Base-by-base conservation (phyloP, 2,329 filamentous ascomycete genomes). In the Aureobasidium melanogenum region DNA sequence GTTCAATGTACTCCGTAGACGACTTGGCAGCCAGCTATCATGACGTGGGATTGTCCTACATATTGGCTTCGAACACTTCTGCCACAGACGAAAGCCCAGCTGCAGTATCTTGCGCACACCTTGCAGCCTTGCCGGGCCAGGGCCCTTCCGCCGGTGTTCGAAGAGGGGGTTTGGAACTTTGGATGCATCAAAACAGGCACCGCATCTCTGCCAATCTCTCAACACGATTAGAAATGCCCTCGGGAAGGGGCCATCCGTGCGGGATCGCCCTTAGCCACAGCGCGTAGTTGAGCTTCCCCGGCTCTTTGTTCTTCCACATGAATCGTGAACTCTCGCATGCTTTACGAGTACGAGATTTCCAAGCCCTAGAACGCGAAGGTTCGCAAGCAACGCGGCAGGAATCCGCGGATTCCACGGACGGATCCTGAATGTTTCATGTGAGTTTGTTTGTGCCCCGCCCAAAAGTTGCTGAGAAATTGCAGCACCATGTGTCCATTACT, bases 61-160 rank as follows among this genome's bases (percentile, higher is more conserved):
- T 15, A 54, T 41, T 39, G 32, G 17, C 50, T 39, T 12, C 19
- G 15, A 56, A 43, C 52, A 26, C 4, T 36, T 44, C 19, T 44
- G 24, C 36, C 38, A 55, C 36, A 55, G 36, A 55, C 52, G 52
- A 43, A 43, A 24, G 52, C 52, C 52, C 52, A 56, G 52, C 39
- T 30, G n/a, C 34, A n/a, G 36, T 28, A n/a, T n/a, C n/a, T n/a
- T n/a, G n/a, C 36, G 24, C 50, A 28, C 28, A 54, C 50, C 36
- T 41, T 54, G 50, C n/a, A 41, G 48, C n/a, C 30, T 38, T 34
- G 14, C 32, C 48, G 48, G 22, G 24, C 14, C 34, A 54, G 5
- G 22, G 36, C 15, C 36, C n/a, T 41, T 14, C 50, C 36, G 36
- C 36, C 50, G 50, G 50, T 54, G 50, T 54, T 54, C 50, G 36